Percentiles rank a stretch among this genome's conserved stretches.
These are phyloP conservation scores for Fusarium mexicanum DNA, from an alignment of 2,329 filamentous ascomycete genomes.

Conservation along the genomic window DNA sequence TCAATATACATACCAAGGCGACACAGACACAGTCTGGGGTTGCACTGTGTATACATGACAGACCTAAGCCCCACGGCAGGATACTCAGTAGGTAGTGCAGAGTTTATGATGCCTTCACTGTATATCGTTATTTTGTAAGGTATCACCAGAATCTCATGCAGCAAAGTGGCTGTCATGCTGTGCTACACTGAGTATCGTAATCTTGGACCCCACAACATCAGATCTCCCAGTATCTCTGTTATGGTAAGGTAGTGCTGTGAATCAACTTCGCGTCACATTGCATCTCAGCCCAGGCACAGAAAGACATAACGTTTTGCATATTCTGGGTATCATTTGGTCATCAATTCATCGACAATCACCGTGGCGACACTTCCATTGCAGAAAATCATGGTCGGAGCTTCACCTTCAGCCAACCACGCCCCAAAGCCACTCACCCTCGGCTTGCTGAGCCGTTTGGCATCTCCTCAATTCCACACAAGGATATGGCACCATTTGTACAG, in stretches of 20 bases:
- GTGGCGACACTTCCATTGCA: neutral
- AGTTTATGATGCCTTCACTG: neutral
- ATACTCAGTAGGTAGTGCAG: neutral
- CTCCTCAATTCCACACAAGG: slow-evolving; percentile 27
- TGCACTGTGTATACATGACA: neutral
- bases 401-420: slow-evolving; percentile 30
- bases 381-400: neutral
- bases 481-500: slow-evolving; percentile 17
- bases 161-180: slow-evolving; percentile 5
- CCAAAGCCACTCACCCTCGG: slow-evolving; percentile 30
- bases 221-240: slow-evolving; percentile 14
- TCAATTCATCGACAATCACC: slow-evolving; percentile 5
- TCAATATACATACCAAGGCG: neutral
- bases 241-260: neutral
- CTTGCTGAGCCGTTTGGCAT: slow-evolving; percentile 14
- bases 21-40: slow-evolving; percentile 10
- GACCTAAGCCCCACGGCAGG: neutral
- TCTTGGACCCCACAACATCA: slow-evolving; percentile 13
- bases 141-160: neutral
- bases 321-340: neutral
- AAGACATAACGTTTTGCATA: slow-evolving; percentile 11
- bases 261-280: slow-evolving; percentile 19
- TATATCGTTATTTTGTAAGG: slow-evolving; percentile 10
- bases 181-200: slow-evolving; percentile 16
- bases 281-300: slow-evolving; percentile 29